Base-by-base conservation (phyloP, 352 stramenopile genomes). In the Thalassiosira ordinaria region DNA sequence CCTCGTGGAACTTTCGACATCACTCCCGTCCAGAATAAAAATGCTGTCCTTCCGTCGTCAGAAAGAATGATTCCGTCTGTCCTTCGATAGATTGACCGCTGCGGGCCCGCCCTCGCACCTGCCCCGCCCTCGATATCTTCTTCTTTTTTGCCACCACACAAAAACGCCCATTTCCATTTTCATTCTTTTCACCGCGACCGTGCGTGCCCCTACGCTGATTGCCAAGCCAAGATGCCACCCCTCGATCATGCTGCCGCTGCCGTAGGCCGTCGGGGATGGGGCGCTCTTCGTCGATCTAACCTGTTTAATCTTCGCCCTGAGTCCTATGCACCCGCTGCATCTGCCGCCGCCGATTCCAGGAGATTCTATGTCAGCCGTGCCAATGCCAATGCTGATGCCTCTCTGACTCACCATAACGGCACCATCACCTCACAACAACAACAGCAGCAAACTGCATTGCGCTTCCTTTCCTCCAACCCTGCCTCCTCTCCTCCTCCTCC, bases 221-320 rank as follows among this genome's bases (percentile, higher is more conserved):
- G n/a, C n/a, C n/a, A n/a, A n/a, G n/a, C n/a, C n/a, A 8, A 20
- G 18, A 74, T 74, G 65, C 51, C 65, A 26, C 53, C 53, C 31
- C 65, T 39, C 35, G 37, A 61, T 29, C 53, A 49, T 26, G 53
- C 41, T 67, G 65, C 41, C 7, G 52, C 44, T 29, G 26, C 31
- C n/a, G 44, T 74, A 18, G 65, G 26, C 29, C 65, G 55, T 29
- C 39, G 53, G 51, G 26, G 52, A 24, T 66, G 26, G 53, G 39
- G 35, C 33, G 41, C 53, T n/a, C 33, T 66, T 46, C 26, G 57
- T 49, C 31, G 35, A 68, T 68, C 39, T 41, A 41, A 6, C 52
- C 22, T 55, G 1, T 26, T 26, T 46, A 55, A 46, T 27, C 59
- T 68, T 26, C 39, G 39, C 41, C 26, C 35, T n/a, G 11, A 16